These are phyloP conservation scores for Actinomucor elegans DNA, from an alignment of 371 early-diverging fungal species.

Conservation along the genomic window DNA sequence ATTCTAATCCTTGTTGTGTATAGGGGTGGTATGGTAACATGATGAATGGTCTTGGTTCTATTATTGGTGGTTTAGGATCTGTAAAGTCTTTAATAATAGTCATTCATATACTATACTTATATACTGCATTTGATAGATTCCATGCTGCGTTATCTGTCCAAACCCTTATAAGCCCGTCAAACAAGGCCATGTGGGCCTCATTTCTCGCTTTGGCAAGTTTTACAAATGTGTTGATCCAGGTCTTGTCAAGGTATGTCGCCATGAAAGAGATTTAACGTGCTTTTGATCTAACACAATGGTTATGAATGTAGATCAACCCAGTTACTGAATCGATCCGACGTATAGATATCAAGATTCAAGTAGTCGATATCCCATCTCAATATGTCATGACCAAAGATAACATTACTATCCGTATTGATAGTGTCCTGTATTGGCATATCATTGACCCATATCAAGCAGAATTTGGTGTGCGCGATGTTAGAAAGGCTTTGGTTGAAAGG, in stretches of 20 bases:
- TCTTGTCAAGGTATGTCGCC: conserved; percentile 65
- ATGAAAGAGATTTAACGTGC: too few species aligned
- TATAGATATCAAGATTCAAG: conserved; percentile 80
- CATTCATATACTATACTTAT: not conserved
- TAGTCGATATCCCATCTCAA: conserved; percentile 73
- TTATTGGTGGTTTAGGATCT: conserved; percentile 45
- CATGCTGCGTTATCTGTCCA: conserved; percentile 60
- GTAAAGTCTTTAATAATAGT: conserved; percentile 40
- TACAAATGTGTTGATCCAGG: conserved; percentile 92
- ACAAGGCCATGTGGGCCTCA: conserved; percentile 75
- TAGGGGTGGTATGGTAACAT: conserved; percentile 51
- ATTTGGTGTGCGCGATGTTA: conserved; percentile 76
- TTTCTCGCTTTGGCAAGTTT: conserved; percentile 81
- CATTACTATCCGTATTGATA: conserved; percentile 78
- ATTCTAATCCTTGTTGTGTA: not conserved
- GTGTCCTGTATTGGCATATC: conserved; percentile 84
- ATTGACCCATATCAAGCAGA: conserved; percentile 81
- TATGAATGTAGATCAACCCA: conserved; percentile 73
- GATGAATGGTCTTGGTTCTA: conserved; percentile 49
- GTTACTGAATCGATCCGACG: conserved; percentile 64
- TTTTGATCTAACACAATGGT: too few species aligned
- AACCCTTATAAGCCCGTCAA: conserved; percentile 75
- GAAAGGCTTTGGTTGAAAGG: conserved; percentile 76
- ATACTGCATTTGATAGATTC: conserved; percentile 17
- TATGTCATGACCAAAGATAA: conserved; percentile 90